These are phyloP conservation scores for Cyberlindnera suaveolens DNA, from an alignment of 805 yeast genomes.

Conservation along the genomic window DNA sequence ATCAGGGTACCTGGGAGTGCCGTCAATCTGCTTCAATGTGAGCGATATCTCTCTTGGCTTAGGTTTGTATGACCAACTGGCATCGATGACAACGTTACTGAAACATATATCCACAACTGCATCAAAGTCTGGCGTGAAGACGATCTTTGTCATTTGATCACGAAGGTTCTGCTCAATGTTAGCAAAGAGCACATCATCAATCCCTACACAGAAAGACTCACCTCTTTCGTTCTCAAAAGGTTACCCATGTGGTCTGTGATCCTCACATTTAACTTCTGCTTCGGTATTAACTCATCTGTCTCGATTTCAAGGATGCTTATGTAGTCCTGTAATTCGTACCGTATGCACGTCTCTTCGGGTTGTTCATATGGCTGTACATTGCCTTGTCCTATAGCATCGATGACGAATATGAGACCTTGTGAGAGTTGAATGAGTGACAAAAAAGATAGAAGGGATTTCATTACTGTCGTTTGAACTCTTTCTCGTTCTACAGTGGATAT, in stretches of 20 bases:
- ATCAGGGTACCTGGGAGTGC: neutral
- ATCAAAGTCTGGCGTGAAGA: conserved; percentile 9
- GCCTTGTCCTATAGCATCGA: conserved; percentile 3
- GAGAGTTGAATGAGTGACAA: neutral
- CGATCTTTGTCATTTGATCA: conserved; percentile 4
- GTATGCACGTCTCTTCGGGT: neutral
- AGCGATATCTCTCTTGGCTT: conserved; percentile 2
- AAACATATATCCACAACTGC: conserved; percentile 24
- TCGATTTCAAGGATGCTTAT: conserved; percentile 14
- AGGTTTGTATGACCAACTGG: conserved; percentile 29
- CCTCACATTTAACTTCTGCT: conserved; percentile 8
- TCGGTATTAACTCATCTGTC: conserved; percentile 1
- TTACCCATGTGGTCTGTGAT: conserved; percentile 10
- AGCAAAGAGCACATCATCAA: no score
- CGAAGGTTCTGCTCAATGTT: conserved; percentile 3
- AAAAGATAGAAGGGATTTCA: no score
- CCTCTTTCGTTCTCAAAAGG: conserved; percentile 6
- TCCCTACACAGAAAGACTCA: neutral
- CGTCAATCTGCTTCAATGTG: conserved; percentile 2
- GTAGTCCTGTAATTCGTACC: conserved; percentile 5
- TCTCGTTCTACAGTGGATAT: no score
- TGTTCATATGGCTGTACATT: neutral
- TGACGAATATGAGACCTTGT: neutral
- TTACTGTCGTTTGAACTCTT: no score
- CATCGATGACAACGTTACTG: conserved; percentile 25